Base-by-base conservation (phyloP, 179 eudicot genomes). In the Actinidia arguta region DNA sequence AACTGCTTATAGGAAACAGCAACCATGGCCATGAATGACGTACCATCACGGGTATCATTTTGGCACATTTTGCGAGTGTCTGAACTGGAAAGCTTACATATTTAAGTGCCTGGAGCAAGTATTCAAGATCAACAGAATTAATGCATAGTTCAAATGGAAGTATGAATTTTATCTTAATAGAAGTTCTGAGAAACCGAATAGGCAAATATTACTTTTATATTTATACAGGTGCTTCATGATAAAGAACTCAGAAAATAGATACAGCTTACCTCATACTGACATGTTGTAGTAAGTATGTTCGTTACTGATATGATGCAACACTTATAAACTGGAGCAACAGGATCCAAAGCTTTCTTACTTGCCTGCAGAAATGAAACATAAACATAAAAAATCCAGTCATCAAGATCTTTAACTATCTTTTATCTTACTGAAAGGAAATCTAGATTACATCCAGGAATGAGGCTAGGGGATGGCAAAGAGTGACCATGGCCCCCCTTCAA, bases 21-120 rank as follows among this genome's bases (percentile, higher is more conserved):
- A 12, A 52, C 27, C 14, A 39, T 44, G 50, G 24, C n/a, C 2
- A 51, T 27, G 81, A 79, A 50, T 31, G 52, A 79, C n/a, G 16
- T 87, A 96, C 99, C 99, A 96, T 96, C 70, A 96, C 98, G 77
- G 99, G 99, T 78, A 95, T 95, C 99, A 94, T 95, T 85, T 95
- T 95, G 80, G 97, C 98, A 89, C 99, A 96, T 87, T 96, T 96
- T 74, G 99, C 96, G 68, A 96, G 92, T 5, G 99, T 96, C 86
- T 96, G 98, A 79, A 96, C 95, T 24, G 99, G 99, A 81, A 96
- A 96, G 83, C 98, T 94, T 85, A 94, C 99, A 87, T 96, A 96
- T 83, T 96, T 96, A 62, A 96, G 98, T 70, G 99, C 99, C 98
- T 96, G 92, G 54, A 73, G 83, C 14, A 83, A 84, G 75, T 54